Base-by-base conservation (phyloP, 139 green algal species). In the Edaphochlamys debaryana region DNA sequence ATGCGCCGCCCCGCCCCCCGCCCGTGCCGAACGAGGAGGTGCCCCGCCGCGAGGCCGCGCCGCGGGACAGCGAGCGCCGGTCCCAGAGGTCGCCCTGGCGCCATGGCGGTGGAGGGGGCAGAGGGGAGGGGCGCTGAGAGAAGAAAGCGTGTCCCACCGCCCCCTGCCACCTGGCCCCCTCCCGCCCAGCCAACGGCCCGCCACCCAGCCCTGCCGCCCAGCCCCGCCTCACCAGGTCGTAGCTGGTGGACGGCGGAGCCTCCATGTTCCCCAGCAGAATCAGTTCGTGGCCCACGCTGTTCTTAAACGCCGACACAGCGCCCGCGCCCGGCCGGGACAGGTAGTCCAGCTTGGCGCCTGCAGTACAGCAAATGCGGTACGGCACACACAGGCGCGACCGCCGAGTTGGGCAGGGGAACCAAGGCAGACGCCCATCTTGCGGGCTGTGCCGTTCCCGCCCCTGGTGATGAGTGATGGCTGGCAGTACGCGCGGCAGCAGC, bases 1-100 rank as follows among this genome's bases (percentile, higher is more conserved):
- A 77, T 29, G 45, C 77, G 36, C 8, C 78, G 29, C 66, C 48
- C 19, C 66, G 78, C 32, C 74, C 74, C 6, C 6, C 36, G 3
- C 66, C 66, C 4, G 48, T 34, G 19, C 78, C 66, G 19, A 84
- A 84, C 0, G 78, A 75, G 25, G 78, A 84, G 41, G 66, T 84
- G 37, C 48, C 78, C 27, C 23, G 37, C 37, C 78, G 78, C 3
- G 63, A 60, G 48, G 38, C 45, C 7, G 17, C 78, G 15, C 64
- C 48, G 17, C 42, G 32, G 23, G 48, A 60, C 41, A 76, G 52
- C 34, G 13, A 23, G 20, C 32, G 56, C 13, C 32, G 23, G 50
- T 42, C 78, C 78, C 78, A 84, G 29, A 50, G 78, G 66, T 84
- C 78, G 29, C 78, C 66, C 78, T 84, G 78, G n/a, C n/a, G n/a